Conservation (phyloP, 176 grass and related monocot species). For the Pontederia crassipes region DNA sequence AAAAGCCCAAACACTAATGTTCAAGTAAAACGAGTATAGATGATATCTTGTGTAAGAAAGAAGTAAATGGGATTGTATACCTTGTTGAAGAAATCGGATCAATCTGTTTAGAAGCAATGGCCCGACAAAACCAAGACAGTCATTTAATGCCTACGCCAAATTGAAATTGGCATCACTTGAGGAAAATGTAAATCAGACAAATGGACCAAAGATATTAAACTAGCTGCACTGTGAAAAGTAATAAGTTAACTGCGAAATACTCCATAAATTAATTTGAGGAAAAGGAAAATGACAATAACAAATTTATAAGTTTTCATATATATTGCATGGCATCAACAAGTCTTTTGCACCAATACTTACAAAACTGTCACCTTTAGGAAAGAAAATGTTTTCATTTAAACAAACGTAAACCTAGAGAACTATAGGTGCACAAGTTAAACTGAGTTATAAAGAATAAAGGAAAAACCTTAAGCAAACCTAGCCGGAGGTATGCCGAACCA, state of each 20-base stretch:
- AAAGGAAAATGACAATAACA: too few species aligned
- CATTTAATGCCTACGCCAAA: conserved; percentile 65
- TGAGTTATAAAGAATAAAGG: not conserved
- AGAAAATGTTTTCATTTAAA: not conserved
- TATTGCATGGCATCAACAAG: too few species aligned
- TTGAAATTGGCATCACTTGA: not conserved
- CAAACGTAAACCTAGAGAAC: not conserved
- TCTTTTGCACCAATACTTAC: too few species aligned
- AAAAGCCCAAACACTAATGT: too few species aligned
- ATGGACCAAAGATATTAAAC: not conserved
- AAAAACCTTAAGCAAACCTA: conserved; percentile 78
- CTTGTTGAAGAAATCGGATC: conserved; percentile 78
- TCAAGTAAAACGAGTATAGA: too few species aligned
- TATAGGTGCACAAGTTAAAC: not conserved
- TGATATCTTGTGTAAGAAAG: too few species aligned
- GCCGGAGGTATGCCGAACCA: conserved; percentile 69
- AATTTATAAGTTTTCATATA: too few species aligned
- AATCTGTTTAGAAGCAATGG: conserved; percentile 80
- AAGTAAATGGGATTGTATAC: conserved; percentile 10
- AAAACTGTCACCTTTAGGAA: too few species aligned
- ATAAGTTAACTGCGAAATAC: too few species aligned
- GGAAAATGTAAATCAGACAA: not conserved
- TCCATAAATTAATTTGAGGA: too few species aligned
- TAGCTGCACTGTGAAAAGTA: not conserved
- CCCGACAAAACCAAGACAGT: conserved; percentile 65